A percentile compares a stretch with the other conserved stretches of the same genome.
Evolutionary conservation across 257 asterid species (phyloP).

Genomic region (Scutellaria minor): DNA sequence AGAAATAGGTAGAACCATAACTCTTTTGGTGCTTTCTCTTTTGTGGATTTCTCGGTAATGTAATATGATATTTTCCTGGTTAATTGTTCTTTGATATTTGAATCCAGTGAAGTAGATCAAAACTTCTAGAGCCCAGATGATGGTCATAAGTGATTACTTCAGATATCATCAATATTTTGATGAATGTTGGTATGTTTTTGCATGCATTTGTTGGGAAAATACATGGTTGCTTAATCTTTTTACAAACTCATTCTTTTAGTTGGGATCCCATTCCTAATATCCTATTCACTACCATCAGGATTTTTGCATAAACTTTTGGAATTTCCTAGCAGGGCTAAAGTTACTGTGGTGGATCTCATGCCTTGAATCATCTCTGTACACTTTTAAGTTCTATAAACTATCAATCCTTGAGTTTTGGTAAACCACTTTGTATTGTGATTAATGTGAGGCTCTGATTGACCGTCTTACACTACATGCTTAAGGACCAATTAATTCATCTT

Average conservation of each 20-base stretch:
- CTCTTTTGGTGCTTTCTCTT: constrained; percentile 6
- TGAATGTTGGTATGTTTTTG: constrained; percentile 40
- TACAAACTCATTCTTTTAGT: too few relatives aligned
- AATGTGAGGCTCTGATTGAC: constrained; percentile 49
- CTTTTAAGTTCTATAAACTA: too few relatives aligned
- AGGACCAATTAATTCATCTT: constrained; percentile 36
- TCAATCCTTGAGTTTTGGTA: not conserved
- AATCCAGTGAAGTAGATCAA: constrained; percentile 36
- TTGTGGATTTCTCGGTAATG: constrained; percentile 27
- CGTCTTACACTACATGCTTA: constrained; percentile 38
- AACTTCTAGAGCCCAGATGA: constrained; percentile 35
- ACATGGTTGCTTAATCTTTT: not conserved
- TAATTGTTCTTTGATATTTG: constrained; percentile 32
- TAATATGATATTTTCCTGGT: constrained; percentile 20
- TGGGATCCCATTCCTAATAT: too few relatives aligned
- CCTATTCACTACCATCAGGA: too few relatives aligned
- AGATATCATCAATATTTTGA: constrained; percentile 40
- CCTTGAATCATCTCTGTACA: too few relatives aligned
- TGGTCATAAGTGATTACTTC: constrained; percentile 35
- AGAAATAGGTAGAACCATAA: constrained; percentile 32
- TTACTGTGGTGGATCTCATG: too few relatives aligned
- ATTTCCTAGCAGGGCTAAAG: too few relatives aligned
- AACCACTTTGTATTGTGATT: constrained; percentile 30
- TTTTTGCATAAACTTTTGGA: too few relatives aligned
- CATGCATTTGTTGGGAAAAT: constrained; percentile 11